phyloP scores from a whole-genome alignment of 140 eudicot species.

The Bidens hawaiensis region DNA sequence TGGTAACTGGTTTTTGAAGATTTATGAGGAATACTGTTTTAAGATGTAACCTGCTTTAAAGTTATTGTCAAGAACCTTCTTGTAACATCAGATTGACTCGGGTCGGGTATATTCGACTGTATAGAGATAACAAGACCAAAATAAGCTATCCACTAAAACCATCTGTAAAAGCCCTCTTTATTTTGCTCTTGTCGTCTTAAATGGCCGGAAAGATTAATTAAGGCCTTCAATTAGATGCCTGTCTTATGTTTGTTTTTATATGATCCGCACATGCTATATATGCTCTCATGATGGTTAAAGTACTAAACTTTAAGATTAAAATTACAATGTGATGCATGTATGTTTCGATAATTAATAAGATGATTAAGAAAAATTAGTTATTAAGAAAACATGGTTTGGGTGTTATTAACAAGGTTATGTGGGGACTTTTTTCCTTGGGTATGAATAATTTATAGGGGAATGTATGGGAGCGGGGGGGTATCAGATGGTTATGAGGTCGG shows the following conservation, averaged over 20 bases:
- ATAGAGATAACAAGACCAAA: background rate
- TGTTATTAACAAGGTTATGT: constrained; percentile 96
- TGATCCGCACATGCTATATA: background rate
- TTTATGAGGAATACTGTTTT: background rate
- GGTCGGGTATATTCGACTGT: background rate
- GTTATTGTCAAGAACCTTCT: background rate
- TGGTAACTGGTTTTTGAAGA: constrained; percentile 6
- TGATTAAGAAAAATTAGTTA: constrained; percentile 30
- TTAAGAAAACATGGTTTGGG: constrained; percentile 70
- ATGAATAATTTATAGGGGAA: constrained; percentile 86
- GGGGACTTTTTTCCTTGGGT: constrained; percentile 92
- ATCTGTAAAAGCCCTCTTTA: background rate
- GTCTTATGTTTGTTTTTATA: background rate
- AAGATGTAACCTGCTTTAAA: constrained; percentile 1
- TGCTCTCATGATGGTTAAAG: constrained; percentile 8
- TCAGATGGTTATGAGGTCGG: constrained; percentile 99
- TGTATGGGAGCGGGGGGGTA: constrained; percentile 99
- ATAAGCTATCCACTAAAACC: background rate
- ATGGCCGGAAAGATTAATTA: background rate
- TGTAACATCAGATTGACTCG: background rate
- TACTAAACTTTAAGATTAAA: constrained; percentile 1
- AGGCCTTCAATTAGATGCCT: background rate
- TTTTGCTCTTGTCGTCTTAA: background rate
- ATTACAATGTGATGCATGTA: background rate
- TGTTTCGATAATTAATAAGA: constrained; percentile 7